Evolutionary conservation across 2,329 filamentous ascomycete species (phyloP).

Genomic region (Chrysoporthe puriensis): DNA sequence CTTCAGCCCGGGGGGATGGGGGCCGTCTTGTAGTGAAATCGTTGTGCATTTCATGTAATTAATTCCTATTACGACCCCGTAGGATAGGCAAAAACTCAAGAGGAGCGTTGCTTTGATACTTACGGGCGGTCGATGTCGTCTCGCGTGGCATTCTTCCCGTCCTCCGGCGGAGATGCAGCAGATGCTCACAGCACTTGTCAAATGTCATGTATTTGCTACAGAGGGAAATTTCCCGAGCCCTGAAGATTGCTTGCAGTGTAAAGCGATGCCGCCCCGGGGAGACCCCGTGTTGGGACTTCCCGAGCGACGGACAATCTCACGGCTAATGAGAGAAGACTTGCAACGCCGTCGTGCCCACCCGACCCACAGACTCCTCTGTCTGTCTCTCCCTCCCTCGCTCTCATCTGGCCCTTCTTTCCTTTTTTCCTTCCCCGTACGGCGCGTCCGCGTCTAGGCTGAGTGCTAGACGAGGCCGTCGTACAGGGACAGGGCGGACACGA

Average conservation of each 20-base stretch:
- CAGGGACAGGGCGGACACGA: slow-evolving; percentile 92
- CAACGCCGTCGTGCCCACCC: slow-evolving; percentile 11
- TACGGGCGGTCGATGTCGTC: no score
- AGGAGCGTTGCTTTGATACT: not conserved
- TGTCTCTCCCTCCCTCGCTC: not conserved
- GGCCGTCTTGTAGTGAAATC: slow-evolving; percentile 9
- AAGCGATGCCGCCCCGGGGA: not conserved
- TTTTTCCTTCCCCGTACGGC: not conserved
- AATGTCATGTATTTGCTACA: slow-evolving; percentile 12
- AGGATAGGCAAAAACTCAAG: slow-evolving; percentile 14
- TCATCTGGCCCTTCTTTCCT: not conserved
- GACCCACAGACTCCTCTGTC: not conserved
- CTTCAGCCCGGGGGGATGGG: not conserved
- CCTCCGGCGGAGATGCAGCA: no score
- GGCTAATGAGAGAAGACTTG: slow-evolving; percentile 12
- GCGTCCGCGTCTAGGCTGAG: not conserved
- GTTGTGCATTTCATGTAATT: not conserved
- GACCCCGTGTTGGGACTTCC: not conserved
- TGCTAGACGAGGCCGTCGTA: slow-evolving; percentile 89
- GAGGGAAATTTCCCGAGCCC: not conserved
- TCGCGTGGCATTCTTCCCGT: not conserved
- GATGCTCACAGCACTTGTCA: not conserved
- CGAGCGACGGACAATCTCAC: not conserved
- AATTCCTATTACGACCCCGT: slow-evolving; percentile 17
- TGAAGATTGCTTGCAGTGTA: not conserved